Evolutionary conservation across 1,284 basidiomycete species (phyloP), one percentile per base, ranked within the genome.

Genomic region (Porogramme epimiltina): DNA sequence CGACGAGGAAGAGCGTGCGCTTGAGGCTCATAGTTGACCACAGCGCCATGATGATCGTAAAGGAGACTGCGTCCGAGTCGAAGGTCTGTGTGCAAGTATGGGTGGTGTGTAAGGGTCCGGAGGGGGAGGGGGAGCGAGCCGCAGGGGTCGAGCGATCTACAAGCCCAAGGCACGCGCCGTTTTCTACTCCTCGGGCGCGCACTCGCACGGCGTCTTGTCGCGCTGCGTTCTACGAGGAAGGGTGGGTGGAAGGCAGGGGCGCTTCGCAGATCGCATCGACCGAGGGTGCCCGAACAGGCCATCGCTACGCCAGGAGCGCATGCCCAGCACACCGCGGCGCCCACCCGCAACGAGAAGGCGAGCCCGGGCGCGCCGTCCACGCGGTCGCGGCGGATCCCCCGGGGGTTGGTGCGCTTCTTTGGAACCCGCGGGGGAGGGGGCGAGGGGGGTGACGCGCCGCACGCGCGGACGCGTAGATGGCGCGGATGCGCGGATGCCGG

Each of bases 1-100:
- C 59, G 5, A n/a, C n/a, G 23, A 63, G 39, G 45, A 65, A 38
- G 22, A 65, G 47, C 40, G 59, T 37, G 23, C 63, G 61, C 25
- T 54, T 52, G 33, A 65, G 13, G 28, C 9, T 37, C 53, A 37
- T 16, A 22, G 58, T 39, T 39, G 55, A 37, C 18, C 60, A 51
- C 40, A 58, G 45, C 36, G 60, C 54, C 65, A 67, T 68, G 47
- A 13, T 42, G n/a, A 31, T 45, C 44, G 43, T 25, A 24, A 37
- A 49, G 26, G 18, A n/a, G 33, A 19, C 19, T 31, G 34, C 25
- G 45, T 31, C 20, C n/a, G n/a, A n/a, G n/a, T n/a, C n/a, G n/a
- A n/a, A n/a, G n/a, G n/a, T n/a, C n/a, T n/a, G n/a, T n/a, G n/a
- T n/a, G n/a, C n/a, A 25, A 28, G 23, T 48, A 39, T 44, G 44